Evolutionary conservation across 176 grass and related monocot genomes (phyloP).

Genomic region (Tuctoria greenei): DNA sequence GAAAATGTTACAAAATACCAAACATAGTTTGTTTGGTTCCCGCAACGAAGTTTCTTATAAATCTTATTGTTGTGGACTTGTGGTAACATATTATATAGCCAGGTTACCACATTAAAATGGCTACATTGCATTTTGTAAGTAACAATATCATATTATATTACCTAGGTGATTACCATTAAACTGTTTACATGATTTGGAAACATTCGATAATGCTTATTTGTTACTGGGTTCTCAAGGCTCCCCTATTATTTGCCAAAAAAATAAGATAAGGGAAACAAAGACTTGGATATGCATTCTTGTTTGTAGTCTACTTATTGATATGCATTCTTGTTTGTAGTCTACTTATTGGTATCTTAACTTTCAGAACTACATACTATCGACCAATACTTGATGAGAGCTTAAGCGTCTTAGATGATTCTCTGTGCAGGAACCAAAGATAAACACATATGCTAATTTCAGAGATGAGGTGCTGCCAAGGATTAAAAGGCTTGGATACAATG

Average conservation of each 20-base stretch:
- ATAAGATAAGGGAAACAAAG: neutral
- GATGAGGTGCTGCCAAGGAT: constrained; percentile 95
- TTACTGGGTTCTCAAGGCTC: neutral
- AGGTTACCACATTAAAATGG: constrained; percentile 19
- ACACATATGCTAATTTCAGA: constrained; percentile 92
- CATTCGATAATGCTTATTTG: neutral
- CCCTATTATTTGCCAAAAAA: neutral
- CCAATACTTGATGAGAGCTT: constrained; percentile 12
- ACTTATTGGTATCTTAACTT: constrained; percentile 7
- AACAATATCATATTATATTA: no score
- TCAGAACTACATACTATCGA: neutral
- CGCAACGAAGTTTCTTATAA: constrained; percentile 26
- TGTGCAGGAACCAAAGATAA: constrained; percentile 86
- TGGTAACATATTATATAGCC: neutral
- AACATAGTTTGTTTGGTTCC: constrained; percentile 24
- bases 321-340: neutral
- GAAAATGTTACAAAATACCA: neutral
- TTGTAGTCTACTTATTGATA: constrained; percentile 1
- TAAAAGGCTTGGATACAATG: constrained; percentile 96
- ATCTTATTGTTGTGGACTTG: neutral
- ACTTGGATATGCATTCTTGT: neutral
- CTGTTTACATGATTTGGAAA: no score
- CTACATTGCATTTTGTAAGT: neutral
- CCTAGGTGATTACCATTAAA: no score
- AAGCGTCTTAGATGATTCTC: constrained; percentile 26